Base-by-base conservation (phyloP, 2,329 filamentous ascomycete species). In the Diaporthe humulicola region DNA sequence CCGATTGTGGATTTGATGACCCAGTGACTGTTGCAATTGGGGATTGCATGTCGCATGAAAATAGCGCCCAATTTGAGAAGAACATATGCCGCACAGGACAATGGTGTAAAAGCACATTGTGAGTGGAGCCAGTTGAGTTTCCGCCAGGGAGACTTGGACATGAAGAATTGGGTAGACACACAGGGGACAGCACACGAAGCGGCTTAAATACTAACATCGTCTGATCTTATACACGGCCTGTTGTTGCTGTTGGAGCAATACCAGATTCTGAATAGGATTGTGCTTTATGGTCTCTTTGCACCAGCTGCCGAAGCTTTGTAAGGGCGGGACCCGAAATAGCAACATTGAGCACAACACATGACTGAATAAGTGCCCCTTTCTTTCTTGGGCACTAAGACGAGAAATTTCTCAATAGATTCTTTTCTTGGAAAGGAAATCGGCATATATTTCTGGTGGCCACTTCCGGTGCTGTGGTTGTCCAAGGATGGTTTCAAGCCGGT, bases 81-180 rank as follows among this genome's bases (percentile, higher is more conserved):
- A 2, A 9, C 61, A 66, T 6, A 50, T 8, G 3, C 28, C 12
- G 28, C 61, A 66, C 5, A 48, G 9, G 6, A 25, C 30, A 9
- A 4, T 9, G 10, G 5, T n/a, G 19, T 36, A 10, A 8, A 36
- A 50, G 45, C 61, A 67, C 61, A 67, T 67, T 38, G 28, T 67
- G 30, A 67, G 4, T 25, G 14, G 14, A 28, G 45, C 12, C 2
- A 25, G 42, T 33, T 38, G 17, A 48, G 30, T 36, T 67, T 67
- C 61, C 61, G 22, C 61, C 30, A 67, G 42, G 61, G 61, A 67
- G 45, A 50, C 42, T 67, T 36, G 42, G 42, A 22, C 3, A 52
- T 50, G 45, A 30, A 4, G 28, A 67, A 25, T 38, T 15, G 22
- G 14, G 30, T 36, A 14, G 28, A 38, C n/a, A 12, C 30, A 17